phyloP scores from a whole-genome alignment of 2,329 filamentous ascomycete genomes.

The Plenodomus lindquistii region DNA sequence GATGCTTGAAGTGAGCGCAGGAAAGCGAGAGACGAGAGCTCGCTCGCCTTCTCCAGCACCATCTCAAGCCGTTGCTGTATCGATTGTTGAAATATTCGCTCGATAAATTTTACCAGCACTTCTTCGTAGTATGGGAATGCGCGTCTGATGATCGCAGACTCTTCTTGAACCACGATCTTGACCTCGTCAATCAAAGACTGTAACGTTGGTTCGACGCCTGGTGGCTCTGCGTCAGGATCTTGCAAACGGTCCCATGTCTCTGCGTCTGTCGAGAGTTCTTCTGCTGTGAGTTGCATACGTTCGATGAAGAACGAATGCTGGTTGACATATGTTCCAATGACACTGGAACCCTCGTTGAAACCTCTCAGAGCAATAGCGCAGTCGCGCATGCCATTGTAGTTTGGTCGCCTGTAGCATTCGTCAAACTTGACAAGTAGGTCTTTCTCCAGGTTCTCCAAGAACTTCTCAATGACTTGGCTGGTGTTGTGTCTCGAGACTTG shows the following conservation, averaged over 20 bases:
- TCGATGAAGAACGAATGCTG: conserved; percentile 99
- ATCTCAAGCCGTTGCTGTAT: conserved; percentile 95
- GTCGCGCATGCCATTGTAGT: conserved; percentile 98
- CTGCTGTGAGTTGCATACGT: conserved; percentile 84
- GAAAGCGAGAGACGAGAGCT: conserved; percentile 89
- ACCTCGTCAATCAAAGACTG: conserved; percentile 94
- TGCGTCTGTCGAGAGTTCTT: conserved; percentile 77
- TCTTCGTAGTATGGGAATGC: conserved; percentile 97
- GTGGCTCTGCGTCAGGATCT: conserved; percentile 90
- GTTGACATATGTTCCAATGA: conserved; percentile 95
- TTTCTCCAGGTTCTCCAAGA: conserved; percentile 92
- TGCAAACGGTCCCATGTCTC: conserved; percentile 85
- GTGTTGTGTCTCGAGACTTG: conserved; percentile 62
- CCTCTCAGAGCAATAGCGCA: conserved; percentile 92
- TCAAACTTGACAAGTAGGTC: conserved; percentile 96
- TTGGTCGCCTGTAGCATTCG: conserved; percentile 91
- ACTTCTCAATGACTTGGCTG: conserved; percentile 91
- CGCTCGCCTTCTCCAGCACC: conserved; percentile 92
- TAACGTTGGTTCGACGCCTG: conserved; percentile 86
- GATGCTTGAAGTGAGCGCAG: conserved; percentile 89
- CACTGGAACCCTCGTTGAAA: conserved; percentile 93
- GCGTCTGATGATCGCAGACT: conserved; percentile 93
- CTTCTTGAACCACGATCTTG: conserved; percentile 92
- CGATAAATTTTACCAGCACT: conserved; percentile 88
- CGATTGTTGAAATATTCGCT: conserved; percentile 96